These are phyloP conservation scores for Fusarium sp. DNA, from an alignment of 2,329 filamentous ascomycete genomes.

Conservation along the genomic window DNA sequence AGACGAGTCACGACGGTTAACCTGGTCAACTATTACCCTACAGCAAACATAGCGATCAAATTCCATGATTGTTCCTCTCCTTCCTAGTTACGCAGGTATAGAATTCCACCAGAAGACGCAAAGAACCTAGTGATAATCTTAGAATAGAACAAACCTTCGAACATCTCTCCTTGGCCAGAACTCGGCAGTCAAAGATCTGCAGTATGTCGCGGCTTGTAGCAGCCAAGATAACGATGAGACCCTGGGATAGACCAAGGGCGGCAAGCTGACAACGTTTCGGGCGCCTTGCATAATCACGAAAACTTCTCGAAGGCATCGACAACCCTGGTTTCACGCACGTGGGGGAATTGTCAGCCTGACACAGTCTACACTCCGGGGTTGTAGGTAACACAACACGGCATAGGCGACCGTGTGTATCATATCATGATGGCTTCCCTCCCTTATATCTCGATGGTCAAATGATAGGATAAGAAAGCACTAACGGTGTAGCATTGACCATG, in stretches of 20 bases:
- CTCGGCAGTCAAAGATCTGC: slow-evolving; percentile 6
- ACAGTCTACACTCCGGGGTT: slow-evolving; percentile 32
- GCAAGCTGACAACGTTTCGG: slow-evolving; percentile 1
- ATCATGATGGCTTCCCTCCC: slow-evolving; percentile 22
- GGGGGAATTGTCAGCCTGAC: background rate
- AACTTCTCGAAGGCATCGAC: slow-evolving; percentile 22
- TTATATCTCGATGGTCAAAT: slow-evolving; percentile 40
- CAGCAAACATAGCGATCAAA: slow-evolving; percentile 4
- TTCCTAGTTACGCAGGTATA: slow-evolving; percentile 23
- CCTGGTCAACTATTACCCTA: slow-evolving; percentile 15
- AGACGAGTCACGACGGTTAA: background rate
- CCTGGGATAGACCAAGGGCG: slow-evolving; percentile 10
- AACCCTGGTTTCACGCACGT: background rate
- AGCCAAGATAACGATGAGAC: slow-evolving; percentile 4
- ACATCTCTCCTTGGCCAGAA: background rate
- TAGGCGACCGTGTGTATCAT: slow-evolving; percentile 17
- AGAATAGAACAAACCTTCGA: slow-evolving; percentile 12
- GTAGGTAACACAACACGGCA: slow-evolving; percentile 21
- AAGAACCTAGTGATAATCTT: background rate
- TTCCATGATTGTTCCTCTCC: slow-evolving; percentile 1
- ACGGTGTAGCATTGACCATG: slow-evolving; percentile 24
- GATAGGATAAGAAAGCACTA: slow-evolving; percentile 36
- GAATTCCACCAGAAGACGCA: slow-evolving; percentile 25
- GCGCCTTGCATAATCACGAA: slow-evolving; percentile 12
- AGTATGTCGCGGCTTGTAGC: background rate